phyloP scores from a whole-genome alignment of 306 rosid genomes.

The Coriaria nepalensis region DNA sequence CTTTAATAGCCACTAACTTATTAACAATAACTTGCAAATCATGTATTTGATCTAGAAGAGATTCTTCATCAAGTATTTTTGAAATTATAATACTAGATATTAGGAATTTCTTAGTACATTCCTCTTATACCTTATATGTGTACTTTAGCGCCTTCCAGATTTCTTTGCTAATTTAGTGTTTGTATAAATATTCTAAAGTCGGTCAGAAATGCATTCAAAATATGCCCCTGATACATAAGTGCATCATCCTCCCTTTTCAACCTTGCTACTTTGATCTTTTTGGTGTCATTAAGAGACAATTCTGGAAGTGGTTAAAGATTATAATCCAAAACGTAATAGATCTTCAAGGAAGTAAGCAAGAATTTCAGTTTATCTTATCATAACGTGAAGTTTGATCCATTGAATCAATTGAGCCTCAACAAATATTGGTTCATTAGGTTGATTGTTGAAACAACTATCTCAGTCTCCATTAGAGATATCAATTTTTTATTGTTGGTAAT shows the following conservation, averaged over 20 bases:
- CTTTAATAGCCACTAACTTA: background rate
- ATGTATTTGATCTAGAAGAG: background rate
- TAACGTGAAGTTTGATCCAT: background rate
- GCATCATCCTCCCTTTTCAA: conserved; percentile 3
- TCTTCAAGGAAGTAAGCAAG: background rate
- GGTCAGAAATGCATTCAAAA: background rate
- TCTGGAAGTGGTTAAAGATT: background rate
- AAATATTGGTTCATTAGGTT: background rate
- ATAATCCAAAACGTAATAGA: background rate
- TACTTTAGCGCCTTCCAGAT: background rate
- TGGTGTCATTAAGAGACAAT: background rate
- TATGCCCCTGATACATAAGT: background rate
- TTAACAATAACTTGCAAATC: background rate
- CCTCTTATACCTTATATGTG: background rate
- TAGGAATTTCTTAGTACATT: background rate
- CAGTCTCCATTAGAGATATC: too few relatives aligned
- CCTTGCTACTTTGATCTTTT: too few relatives aligned
- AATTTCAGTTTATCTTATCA: background rate
- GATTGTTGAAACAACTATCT: too few relatives aligned
- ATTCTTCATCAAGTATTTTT: too few relatives aligned
- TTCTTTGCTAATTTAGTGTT: background rate
- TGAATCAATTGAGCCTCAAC: background rate
- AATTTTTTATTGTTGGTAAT: too few relatives aligned
- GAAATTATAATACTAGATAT: background rate
- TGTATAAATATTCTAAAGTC: too few relatives aligned